Percentiles rank a stretch among this genome's conserved stretches.
phyloP scores from a whole-genome alignment of 2,329 filamentous ascomycete genomes.

The Orbilia oligospora region DNA sequence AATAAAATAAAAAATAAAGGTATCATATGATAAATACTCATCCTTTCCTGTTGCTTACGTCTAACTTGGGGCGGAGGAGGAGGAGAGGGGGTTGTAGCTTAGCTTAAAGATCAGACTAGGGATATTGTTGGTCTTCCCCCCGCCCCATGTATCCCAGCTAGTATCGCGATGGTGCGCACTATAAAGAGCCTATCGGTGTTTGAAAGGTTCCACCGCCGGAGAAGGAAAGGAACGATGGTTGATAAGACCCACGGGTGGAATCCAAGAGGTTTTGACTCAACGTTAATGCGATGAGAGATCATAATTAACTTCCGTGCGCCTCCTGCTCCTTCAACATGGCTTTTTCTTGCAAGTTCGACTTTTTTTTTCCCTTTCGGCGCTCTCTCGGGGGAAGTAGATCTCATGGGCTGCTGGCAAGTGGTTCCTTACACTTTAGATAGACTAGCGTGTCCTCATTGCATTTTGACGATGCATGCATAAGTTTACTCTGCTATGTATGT shows the following conservation, averaged over 20 bases:
- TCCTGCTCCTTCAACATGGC: not conserved
- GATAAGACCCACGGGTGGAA: constrained; percentile 16
- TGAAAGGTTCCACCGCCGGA: constrained; percentile 16
- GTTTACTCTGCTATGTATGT: too few species aligned
- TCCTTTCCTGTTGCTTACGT: not conserved
- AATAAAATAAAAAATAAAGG: not conserved
- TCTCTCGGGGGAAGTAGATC: too few species aligned
- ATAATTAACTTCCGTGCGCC: not conserved
- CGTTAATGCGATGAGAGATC: not conserved
- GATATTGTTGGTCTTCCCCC: constrained; percentile 27
- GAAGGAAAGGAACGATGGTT: constrained; percentile 12
- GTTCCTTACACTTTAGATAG: not conserved
- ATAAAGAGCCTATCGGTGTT: not conserved
- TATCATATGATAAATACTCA: constrained; percentile 16
- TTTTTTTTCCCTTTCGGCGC: too few species aligned
- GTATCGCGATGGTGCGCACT: constrained; percentile 21
- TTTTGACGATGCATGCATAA: too few species aligned
- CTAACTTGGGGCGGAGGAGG: constrained; percentile 18
- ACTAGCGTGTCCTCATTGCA: constrained; percentile 6
- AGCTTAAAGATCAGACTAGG: constrained; percentile 9
- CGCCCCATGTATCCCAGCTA: constrained; percentile 30
- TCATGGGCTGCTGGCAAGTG: too few species aligned
- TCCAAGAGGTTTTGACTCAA: not conserved
- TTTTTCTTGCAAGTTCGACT: too few species aligned
- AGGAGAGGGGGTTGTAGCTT: not conserved